These are phyloP conservation scores for Neocucurbitaria cava DNA, from an alignment of 2,329 filamentous ascomycete species.

Conservation along the genomic window DNA sequence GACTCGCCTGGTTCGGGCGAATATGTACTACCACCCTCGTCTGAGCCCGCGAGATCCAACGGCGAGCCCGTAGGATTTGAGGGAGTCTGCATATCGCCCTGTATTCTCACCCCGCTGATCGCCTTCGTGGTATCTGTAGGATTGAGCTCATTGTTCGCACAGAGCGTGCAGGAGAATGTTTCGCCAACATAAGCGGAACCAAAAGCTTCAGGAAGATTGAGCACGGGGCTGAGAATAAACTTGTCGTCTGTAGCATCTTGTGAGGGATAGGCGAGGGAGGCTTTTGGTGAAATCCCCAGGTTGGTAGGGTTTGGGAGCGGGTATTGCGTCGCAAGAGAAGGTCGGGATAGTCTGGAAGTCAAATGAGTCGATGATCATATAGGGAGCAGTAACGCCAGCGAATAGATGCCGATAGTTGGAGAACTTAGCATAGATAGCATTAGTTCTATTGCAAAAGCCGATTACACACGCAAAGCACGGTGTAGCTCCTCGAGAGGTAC, in stretches of 20 bases:
- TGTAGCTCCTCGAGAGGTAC: background rate
- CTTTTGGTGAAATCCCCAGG: constrained; percentile 62
- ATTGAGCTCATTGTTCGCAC: constrained; percentile 85
- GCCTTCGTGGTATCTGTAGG: constrained; percentile 49
- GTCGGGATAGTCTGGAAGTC: constrained; percentile 74
- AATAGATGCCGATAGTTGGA: background rate
- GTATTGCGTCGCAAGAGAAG: constrained; percentile 75
- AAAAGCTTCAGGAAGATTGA: constrained; percentile 89
- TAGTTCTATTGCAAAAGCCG: background rate
- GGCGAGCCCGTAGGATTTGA: constrained; percentile 68
- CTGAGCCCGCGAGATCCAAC: constrained; percentile 61
- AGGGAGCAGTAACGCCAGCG: background rate
- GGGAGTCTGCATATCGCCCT: constrained; percentile 95
- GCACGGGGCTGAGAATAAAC: constrained; percentile 65
- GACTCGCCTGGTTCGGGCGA: constrained; percentile 68
- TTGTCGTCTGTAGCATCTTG: constrained; percentile 55
- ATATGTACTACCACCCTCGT: constrained; percentile 23
- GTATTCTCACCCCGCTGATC: constrained; percentile 79
- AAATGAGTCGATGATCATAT: background rate
- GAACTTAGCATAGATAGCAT: background rate
- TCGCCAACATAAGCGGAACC: constrained; percentile 96
- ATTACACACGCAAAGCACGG: background rate
- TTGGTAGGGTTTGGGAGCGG: constrained; percentile 55
- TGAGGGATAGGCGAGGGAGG: constrained; percentile 72
- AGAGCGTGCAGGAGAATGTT: constrained; percentile 91